Evolutionary conservation across 202 grass and related monocot genomes (phyloP), one percentile per base, ranked within the genome.

Genomic region (Musa balbisiana): DNA sequence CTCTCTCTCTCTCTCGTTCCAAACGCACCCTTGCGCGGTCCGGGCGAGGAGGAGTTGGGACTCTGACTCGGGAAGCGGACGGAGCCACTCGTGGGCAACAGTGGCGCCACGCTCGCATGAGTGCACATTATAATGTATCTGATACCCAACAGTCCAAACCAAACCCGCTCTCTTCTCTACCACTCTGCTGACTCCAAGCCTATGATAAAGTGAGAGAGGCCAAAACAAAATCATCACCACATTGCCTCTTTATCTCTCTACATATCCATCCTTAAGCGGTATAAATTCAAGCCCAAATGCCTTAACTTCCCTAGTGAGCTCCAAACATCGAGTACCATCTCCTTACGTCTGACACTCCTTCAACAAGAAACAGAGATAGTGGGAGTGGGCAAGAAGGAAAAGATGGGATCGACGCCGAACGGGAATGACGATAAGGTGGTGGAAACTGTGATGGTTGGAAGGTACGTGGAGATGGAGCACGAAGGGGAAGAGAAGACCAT

Each of bases 341-440:
- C 43, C 16, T 9, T 20, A 5, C 17, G 12, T 3, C n/a, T 69
- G 3, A 1, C 27, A 21, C n/a, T 70, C 49, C 16, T 52, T 17
- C n/a, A 70, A n/a, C 2, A 13, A 70, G 67, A 70, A 67, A 6
- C 20, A 67, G 27, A 67, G 1, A 29, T 8, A 29, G 11, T 14
- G 9, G 22, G 11, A 65, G 25, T 12, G 5, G 63, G 21, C 13
- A 27, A 29, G 1, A 29, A 17, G 12, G 33, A 26, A 33, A 9
- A 74, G 62, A 99, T 94, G 95, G 87, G 52, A 53, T 81, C 77
- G 9, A 83, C 26, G 78, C 65, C 83, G 22, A 86, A 80, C 73
- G 63, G 73, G 43, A 87, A 84, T 52, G 93, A 91, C 73, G 90
- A 93, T 56, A 97, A 97, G 83, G 88, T 75, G 23, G 85, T 85